These are phyloP conservation scores for Paratinospora sagittata DNA, from an alignment of 164 flowering plant genomes.

Conservation along the genomic window DNA sequence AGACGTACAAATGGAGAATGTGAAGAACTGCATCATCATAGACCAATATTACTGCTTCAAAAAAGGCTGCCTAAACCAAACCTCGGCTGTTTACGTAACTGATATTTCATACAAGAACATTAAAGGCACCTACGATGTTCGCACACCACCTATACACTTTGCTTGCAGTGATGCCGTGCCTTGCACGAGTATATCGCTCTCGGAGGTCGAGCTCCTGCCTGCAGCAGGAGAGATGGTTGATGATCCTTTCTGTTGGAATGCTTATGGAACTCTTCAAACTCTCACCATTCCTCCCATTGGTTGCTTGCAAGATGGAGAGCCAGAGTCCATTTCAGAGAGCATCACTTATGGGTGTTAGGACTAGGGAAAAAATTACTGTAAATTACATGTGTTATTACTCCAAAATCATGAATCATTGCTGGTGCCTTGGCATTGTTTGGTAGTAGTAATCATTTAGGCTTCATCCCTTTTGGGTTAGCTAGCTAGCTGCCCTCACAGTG, in stretches of 20 bases:
- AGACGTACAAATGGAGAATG: conserved; percentile 57
- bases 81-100: conserved; percentile 52
- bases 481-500: conserved; percentile 18
- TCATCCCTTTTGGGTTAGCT: conserved; percentile 16
- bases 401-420: background rate
- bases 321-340: conserved; percentile 33
- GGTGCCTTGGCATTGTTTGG: background rate
- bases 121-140: conserved; percentile 60
- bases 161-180: conserved; percentile 71
- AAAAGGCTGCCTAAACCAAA: conserved; percentile 49
- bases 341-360: conserved; percentile 19
- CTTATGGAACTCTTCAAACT: conserved; percentile 46
- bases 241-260: conserved; percentile 72
- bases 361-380: background rate
- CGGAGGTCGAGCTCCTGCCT: conserved; percentile 62
- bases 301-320: conserved; percentile 59
- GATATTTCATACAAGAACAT: conserved; percentile 46
- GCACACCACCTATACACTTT: conserved; percentile 58
- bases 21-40: conserved; percentile 58
- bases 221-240: conserved; percentile 36
- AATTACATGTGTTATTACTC: background rate
- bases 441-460: background rate
- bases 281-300: conserved; percentile 47
- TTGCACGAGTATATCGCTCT: conserved; percentile 58
- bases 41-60: conserved; percentile 68